Evolutionary conservation across 2,329 filamentous ascomycete genomes (phyloP).

Genomic region (Cladophialophora immunda): DNA sequence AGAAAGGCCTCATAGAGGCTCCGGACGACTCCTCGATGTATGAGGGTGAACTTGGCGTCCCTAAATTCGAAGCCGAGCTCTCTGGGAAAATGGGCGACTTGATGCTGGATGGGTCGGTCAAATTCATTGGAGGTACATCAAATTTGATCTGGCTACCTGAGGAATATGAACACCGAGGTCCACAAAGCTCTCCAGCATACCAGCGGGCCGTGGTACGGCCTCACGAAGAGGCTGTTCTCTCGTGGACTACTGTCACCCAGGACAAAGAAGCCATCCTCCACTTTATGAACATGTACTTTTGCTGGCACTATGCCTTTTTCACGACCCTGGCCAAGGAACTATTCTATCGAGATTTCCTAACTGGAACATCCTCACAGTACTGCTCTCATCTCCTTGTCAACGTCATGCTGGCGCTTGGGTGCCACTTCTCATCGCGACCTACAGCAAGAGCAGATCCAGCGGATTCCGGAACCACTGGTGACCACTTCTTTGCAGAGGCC

Average conservation of each 20-base stretch:
- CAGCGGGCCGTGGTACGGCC: conserved; percentile 51
- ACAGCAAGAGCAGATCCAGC: conserved; percentile 75
- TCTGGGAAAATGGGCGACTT: conserved; percentile 94
- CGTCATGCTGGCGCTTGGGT: conserved; percentile 89
- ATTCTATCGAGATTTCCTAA: conserved; percentile 85
- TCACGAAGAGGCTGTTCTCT: conserved; percentile 75
- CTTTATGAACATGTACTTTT: conserved; percentile 97
- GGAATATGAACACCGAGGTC: conserved; percentile 52
- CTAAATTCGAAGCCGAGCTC: conserved; percentile 76
- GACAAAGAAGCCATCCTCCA: conserved; percentile 83
- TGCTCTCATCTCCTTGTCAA: conserved; percentile 93
- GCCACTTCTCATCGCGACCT: conserved; percentile 84
- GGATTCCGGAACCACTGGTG: conserved; percentile 85
- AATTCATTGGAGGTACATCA: conserved; percentile 93
- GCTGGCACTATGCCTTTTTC: conserved; percentile 97
- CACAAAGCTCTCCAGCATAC: conserved; percentile 13
- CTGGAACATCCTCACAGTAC: conserved; percentile 75
- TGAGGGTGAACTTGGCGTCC: conserved; percentile 43
- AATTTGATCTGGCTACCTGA: conserved; percentile 82
- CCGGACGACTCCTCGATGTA: conserved; percentile 46
- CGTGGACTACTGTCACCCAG: conserved; percentile 86
- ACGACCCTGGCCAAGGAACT: conserved; percentile 85
- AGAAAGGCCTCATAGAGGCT: conserved; percentile 57
- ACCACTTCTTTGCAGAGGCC: conserved; percentile 95
- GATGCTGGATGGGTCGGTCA: conserved; percentile 82